Percentiles rank a stretch among this genome's conserved stretches.
Evolutionary conservation across 305 asterid species (phyloP).

Genomic region (Stenogyne calaminthoides): DNA sequence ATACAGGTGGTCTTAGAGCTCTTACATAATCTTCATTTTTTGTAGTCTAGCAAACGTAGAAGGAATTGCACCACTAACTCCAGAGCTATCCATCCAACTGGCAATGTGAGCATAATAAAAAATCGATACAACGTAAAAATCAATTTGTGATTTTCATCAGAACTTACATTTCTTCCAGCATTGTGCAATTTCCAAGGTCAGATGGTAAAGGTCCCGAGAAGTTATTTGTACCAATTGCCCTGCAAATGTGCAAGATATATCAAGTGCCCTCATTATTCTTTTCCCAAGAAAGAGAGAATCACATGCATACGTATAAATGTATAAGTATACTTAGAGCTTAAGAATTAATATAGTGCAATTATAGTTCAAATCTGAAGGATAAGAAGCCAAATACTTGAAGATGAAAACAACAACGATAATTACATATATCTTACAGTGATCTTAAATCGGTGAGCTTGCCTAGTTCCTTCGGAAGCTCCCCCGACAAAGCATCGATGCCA

Average conservation of each 20-base stretch:
- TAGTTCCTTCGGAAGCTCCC: conserved; percentile 62
- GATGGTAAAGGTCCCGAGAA: too few species aligned
- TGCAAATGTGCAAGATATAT: conserved; percentile 33
- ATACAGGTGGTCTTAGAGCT: conserved; percentile 37
- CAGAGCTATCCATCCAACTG: conserved; percentile 67
- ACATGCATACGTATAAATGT: background rate
- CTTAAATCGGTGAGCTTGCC: conserved; percentile 55
- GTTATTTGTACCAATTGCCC: conserved; percentile 54
- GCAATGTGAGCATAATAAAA: conserved; percentile 24
- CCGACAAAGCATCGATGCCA: conserved; percentile 57
- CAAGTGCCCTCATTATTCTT: background rate
- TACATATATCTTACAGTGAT: conserved; percentile 55
- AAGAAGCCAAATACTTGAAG: background rate
- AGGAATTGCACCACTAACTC: conserved; percentile 73
- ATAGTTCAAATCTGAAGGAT: too few species aligned
- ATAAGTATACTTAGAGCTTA: too few species aligned
- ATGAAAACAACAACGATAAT: conserved; percentile 3
- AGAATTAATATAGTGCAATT: too few species aligned
- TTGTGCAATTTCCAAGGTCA: conserved; percentile 61
- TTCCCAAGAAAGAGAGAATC: background rate
- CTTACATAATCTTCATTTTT: conserved; percentile 52
- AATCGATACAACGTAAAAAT: background rate
- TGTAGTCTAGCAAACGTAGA: conserved; percentile 50
- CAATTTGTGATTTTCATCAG: background rate
- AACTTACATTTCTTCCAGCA: conserved; percentile 63